Conservation (phyloP, 2,329 filamentous ascomycete genomes). For the Penicillium sp. region DNA sequence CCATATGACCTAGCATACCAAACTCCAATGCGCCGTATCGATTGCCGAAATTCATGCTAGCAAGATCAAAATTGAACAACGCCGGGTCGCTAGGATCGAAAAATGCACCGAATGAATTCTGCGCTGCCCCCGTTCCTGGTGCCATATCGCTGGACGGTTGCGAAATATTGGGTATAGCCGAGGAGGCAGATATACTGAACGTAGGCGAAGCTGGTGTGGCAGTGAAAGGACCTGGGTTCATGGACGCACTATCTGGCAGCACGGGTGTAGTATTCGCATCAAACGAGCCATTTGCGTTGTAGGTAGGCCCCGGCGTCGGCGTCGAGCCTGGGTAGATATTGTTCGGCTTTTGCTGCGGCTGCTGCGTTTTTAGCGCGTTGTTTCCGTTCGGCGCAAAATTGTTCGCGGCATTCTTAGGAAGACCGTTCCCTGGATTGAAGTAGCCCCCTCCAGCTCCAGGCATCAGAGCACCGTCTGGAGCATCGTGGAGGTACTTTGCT, state of each 20-base stretch:
- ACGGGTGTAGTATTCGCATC: conserved; percentile 36
- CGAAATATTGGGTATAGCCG: conserved; percentile 39
- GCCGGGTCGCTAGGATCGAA: conserved; percentile 92
- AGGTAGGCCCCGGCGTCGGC: conserved; percentile 21
- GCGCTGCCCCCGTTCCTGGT: conserved; percentile 39
- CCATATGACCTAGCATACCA: conserved; percentile 94
- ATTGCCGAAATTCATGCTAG: conserved; percentile 90
- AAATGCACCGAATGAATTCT: conserved; percentile 53
- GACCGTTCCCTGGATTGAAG: conserved; percentile 46
- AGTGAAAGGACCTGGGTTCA: conserved; percentile 53
- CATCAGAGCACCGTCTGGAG: conserved; percentile 80
- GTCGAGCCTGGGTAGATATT: conserved; percentile 27
- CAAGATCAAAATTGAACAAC: conserved; percentile 92
- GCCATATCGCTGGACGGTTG: conserved; percentile 50
- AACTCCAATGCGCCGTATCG: conserved; percentile 95
- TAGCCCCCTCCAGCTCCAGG: conserved; percentile 75
- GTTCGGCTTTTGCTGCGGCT: conserved; percentile 40
- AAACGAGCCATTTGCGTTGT: conserved; percentile 33
- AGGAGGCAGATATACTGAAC: conserved; percentile 54
- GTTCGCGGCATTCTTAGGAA: conserved; percentile 24
- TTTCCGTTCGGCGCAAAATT: conserved; percentile 31
- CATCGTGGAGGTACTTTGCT: conserved; percentile 97
- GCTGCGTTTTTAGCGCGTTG: conserved; percentile 29
- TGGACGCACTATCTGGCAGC: conserved; percentile 40
- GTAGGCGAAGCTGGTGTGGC: conserved; percentile 68